Evolutionary conservation across 73 alveolate genomes (phyloP).

Genomic region (Loxodes magnus): DNA sequence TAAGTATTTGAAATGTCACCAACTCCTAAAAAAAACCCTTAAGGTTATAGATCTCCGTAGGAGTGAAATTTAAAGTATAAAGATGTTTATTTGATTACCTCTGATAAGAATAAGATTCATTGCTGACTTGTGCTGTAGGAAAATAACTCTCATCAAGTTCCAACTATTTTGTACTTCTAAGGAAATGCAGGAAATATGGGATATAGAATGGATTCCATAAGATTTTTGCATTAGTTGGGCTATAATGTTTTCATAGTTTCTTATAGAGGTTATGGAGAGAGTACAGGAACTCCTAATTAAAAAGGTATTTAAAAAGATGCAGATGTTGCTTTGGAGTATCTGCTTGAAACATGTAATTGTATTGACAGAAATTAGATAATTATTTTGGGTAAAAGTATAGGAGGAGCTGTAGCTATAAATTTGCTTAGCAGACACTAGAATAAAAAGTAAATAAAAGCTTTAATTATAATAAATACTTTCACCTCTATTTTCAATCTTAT

Average conservation of each 20-base stretch:
- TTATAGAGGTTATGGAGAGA: slow-evolving; percentile 82
- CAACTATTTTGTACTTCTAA: slow-evolving; percentile 76
- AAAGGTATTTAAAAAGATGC: slow-evolving; percentile 83
- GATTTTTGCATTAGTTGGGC: slow-evolving; percentile 35
- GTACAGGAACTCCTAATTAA: slow-evolving; percentile 85
- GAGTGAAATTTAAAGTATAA: slow-evolving; percentile 48
- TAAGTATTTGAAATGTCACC: too few relatives aligned
- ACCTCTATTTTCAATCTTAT: slow-evolving; percentile 78
- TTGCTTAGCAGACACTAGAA: slow-evolving; percentile 28
- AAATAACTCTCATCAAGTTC: slow-evolving; percentile 18
- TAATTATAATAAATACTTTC: slow-evolving; percentile 69
- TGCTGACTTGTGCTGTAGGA: slow-evolving; percentile 55
- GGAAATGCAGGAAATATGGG: slow-evolving; percentile 99
- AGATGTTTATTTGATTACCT: slow-evolving; percentile 32
- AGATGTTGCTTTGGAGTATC: slow-evolving; percentile 54
- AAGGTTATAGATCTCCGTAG: slow-evolving; percentile 40
- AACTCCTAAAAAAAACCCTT: too few relatives aligned
- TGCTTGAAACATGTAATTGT: slow-evolving; percentile 45
- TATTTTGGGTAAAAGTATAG: slow-evolving; percentile 81
- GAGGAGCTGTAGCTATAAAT: slow-evolving; percentile 94
- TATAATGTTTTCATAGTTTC: slow-evolving; percentile 80
- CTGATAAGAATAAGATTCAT: slow-evolving; percentile 20
- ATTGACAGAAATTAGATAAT: slow-evolving; percentile 58
- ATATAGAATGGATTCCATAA: slow-evolving; percentile 58
- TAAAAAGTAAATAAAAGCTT: too few relatives aligned